Evolutionary conservation across 768 basidiomycete species (phyloP).

Genomic region (Mycena galopus): DNA sequence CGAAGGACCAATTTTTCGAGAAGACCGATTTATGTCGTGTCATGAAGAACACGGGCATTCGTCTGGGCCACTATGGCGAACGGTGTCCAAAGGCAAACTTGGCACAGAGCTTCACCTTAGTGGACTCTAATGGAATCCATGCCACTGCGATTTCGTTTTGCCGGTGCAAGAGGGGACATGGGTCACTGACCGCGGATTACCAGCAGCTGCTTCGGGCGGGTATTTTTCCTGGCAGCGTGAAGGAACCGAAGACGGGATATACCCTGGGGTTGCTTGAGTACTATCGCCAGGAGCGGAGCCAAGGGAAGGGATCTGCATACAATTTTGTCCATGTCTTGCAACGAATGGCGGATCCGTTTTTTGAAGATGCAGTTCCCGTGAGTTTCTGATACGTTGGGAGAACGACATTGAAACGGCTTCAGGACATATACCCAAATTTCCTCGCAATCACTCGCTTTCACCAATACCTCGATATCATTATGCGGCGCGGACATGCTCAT

Average conservation of each 20-base stretch:
- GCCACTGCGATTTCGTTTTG: constrained; percentile 26
- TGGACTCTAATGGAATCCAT: constrained; percentile 31
- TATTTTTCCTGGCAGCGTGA: constrained; percentile 22
- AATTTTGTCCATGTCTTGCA: too few relatives aligned
- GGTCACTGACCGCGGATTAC: background rate
- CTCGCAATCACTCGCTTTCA: constrained; percentile 24
- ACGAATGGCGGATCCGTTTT: too few relatives aligned
- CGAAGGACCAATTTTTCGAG: constrained; percentile 14
- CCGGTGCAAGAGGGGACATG: constrained; percentile 6
- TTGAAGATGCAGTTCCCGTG: constrained; percentile 16
- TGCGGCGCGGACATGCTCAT: constrained; percentile 13
- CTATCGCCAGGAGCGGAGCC: constrained; percentile 13
- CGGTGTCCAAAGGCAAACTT: constrained; percentile 15
- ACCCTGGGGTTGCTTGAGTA: constrained; percentile 20
- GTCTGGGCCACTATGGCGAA: constrained; percentile 15
- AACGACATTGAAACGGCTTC: background rate
- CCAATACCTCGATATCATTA: constrained; percentile 12
- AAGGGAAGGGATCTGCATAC: constrained; percentile 23
- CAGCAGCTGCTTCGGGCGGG: constrained; percentile 10
- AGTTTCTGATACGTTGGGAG: background rate
- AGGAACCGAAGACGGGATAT: constrained; percentile 25
- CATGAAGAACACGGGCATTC: background rate
- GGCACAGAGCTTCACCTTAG: constrained; percentile 14
- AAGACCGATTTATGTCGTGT: constrained; percentile 14
- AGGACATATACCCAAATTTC: constrained; percentile 27